A percentile compares a stretch with the other conserved stretches of the same genome.
Conservation (phyloP, 2,329 filamentous ascomycete species). For the Nigrospora sphaerica region DNA sequence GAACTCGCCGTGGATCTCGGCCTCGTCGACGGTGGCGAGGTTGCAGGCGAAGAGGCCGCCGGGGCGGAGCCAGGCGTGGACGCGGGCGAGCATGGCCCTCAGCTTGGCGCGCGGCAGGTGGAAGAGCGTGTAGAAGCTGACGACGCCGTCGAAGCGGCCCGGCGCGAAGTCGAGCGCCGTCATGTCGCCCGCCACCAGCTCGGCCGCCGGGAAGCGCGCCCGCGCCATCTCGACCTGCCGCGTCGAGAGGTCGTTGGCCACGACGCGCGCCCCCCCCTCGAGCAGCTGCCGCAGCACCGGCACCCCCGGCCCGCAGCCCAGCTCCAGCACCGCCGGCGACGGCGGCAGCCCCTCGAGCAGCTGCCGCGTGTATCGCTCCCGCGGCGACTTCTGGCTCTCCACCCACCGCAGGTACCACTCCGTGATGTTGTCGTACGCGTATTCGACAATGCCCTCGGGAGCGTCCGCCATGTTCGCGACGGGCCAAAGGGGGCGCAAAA, state of each 20-base stretch:
- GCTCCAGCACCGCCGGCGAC: constrained; percentile 25
- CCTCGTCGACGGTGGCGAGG: constrained; percentile 36
- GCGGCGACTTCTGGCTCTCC: background rate
- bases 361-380: background rate
- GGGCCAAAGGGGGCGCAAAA: too few relatives aligned
- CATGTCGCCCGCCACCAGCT: constrained; percentile 31
- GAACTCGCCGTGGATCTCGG: constrained; percentile 18
- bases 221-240: constrained; percentile 26
- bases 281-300: constrained; percentile 28
- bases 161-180: constrained; percentile 21
- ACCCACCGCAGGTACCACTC: constrained; percentile 1
- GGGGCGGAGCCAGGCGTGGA: constrained; percentile 40
- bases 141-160: constrained; percentile 36
- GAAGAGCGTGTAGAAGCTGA: constrained; percentile 47
- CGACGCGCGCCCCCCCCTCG: constrained; percentile 14
- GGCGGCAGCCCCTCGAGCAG: background rate
- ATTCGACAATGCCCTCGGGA: background rate
- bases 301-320: constrained; percentile 33
- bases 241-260: constrained; percentile 34
- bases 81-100: constrained; percentile 31
- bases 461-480: background rate
- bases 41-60: constrained; percentile 32
- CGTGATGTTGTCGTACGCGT: background rate
- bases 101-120: constrained; percentile 48
- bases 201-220: constrained; percentile 7